Evolutionary conservation across 2,329 filamentous ascomycete genomes (phyloP), one percentile per base, ranked within the genome.

Genomic region (Exophiala mesophila): DNA sequence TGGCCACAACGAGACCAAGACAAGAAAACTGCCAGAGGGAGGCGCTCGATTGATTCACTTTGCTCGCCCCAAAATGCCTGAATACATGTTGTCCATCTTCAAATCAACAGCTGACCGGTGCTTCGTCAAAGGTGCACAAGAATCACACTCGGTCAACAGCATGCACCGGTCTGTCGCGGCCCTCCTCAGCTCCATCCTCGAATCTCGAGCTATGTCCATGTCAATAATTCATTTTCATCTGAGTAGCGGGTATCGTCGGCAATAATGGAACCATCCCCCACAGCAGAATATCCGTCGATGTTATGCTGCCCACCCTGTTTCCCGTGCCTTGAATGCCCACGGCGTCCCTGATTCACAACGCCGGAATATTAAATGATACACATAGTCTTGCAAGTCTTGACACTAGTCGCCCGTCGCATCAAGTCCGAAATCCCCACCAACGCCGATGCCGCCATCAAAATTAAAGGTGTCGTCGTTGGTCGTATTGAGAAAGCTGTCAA

Each of bases 401-500:
- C 20, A 23, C 32, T 49, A 54, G 41, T 53, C 52, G 9, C 50
- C 50, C 23, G 47, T 40, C 31, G 42, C 40, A 24, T 50, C 52
- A 28, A 55, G 37, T 19, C 47, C 42, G 37, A 55, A 57, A 35
- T 55, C 67, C 53, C 67, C 66, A 50, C 69, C 66, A 53, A 65
- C 63, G 48, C 69, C 67, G 9, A 59, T 55, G 43, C 65, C 59
- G 49, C 54, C 67, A 16, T 64, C 61, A 45, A 70, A 70, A 18
- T 63, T 63, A 52, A 70, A 70, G 16, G 60, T 60, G 51, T 74
- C 74, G 28, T 68, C 67, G 29, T 47, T 57, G 5, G 64, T 66
- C 19, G 73, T 77, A 55, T 81, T 78, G 39, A 83, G 66, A 66
- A 82, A 83, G 12, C 74, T 77, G 57, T 82, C 79, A 59, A 83